A percentile compares a stretch with the other conserved stretches of the same genome.
Evolutionary conservation across 2,329 filamentous ascomycete species (phyloP).

Genomic region (Talaromyces amestolkiae): DNA sequence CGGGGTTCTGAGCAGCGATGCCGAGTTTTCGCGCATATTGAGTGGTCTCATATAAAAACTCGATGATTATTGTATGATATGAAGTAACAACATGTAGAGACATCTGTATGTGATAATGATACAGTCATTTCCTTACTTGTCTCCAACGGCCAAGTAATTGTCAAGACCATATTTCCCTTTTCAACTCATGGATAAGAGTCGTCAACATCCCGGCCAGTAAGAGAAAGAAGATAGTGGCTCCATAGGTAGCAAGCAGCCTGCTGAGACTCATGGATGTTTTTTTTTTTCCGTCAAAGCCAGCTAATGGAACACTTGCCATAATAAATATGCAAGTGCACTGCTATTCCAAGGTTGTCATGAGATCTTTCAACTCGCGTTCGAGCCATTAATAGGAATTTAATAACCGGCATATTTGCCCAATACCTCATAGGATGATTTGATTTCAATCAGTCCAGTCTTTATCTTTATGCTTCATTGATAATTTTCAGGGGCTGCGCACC

Average conservation of each 20-base stretch:
- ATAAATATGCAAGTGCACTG: not conserved
- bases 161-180: slow-evolving; percentile 24
- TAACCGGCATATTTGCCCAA: not conserved
- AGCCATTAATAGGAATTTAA: not conserved
- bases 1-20: slow-evolving; percentile 54
- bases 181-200: not conserved
- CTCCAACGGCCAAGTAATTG: not conserved
- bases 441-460: not conserved
- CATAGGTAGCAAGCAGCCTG: not conserved
- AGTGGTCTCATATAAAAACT: slow-evolving; percentile 54
- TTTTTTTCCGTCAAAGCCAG: not conserved
- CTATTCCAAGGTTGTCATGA: not conserved
- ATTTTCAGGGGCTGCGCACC: not conserved
- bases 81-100: not conserved
- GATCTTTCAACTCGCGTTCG: not conserved
- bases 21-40: slow-evolving; percentile 59
- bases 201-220: not conserved
- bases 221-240: not conserved
- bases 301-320: not conserved
- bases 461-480: not conserved
- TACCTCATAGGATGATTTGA: not conserved
- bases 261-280: not conserved
- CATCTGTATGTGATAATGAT: not conserved
- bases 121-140: not conserved
- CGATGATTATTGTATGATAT: not conserved